phyloP scores from a whole-genome alignment of 306 rosid species.

The Sicyos baderoa region DNA sequence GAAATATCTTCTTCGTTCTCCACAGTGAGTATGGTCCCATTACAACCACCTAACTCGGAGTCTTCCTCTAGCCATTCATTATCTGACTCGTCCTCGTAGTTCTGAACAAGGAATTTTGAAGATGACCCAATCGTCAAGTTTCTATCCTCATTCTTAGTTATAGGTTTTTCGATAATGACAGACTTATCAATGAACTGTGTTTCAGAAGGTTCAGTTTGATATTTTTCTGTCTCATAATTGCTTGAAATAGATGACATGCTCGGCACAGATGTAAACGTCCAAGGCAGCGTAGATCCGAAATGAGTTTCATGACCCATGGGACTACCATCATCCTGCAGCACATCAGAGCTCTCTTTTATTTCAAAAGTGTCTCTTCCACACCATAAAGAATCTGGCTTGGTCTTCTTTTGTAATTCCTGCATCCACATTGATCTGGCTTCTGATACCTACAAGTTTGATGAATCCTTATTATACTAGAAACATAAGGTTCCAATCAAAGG shows the following conservation, averaged over 20 bases:
- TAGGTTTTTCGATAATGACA: conserved; percentile 44
- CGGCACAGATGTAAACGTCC: conserved; percentile 30
- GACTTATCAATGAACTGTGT: conserved; percentile 46
- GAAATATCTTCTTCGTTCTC: conserved; percentile 87
- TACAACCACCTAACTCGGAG: conserved; percentile 43
- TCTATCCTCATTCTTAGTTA: conserved; percentile 39
- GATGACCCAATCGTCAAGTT: conserved; percentile 33
- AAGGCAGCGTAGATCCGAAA: conserved; percentile 34
- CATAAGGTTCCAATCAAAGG: not conserved
- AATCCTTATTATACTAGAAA: not conserved
- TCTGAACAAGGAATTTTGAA: conserved; percentile 38
- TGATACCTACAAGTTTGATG: conserved; percentile 46
- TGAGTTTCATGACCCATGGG: conserved; percentile 33
- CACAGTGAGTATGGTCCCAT: conserved; percentile 25
- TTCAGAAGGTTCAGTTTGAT: conserved; percentile 43
- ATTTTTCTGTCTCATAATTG: conserved; percentile 44
- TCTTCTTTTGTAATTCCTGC: conserved; percentile 79
- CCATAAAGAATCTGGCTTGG: conserved; percentile 41
- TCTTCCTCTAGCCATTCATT: conserved; percentile 87
- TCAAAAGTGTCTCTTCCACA: conserved; percentile 38
- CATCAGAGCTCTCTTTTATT: conserved; percentile 31
- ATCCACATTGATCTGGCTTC: conserved; percentile 87
- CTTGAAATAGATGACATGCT: conserved; percentile 29
- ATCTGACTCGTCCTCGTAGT: conserved; percentile 46
- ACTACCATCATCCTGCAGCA: conserved; percentile 34